Base-by-base conservation (phyloP, 768 basidiomycete genomes). In the Naganishia onofrii region DNA sequence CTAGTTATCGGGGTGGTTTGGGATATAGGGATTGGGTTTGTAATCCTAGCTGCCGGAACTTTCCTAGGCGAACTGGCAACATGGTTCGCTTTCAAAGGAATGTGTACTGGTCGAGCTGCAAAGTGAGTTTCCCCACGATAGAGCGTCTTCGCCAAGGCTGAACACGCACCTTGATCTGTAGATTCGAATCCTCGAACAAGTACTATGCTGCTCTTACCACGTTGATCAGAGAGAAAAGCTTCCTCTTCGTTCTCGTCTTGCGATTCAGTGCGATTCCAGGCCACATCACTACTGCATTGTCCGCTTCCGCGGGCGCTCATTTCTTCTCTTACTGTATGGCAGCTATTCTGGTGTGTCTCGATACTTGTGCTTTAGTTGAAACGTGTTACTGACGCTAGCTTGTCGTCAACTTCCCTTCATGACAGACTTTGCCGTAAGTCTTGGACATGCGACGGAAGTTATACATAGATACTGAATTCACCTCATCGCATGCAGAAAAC, bases 221-320 rank as follows among this genome's bases (percentile, higher is more conserved):
- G 65, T 53, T 76, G 34, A 79, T 79, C 58, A 58, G 78, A 46
- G 76, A 78, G 65, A 79, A 79, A 75, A 78, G 76, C 31, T 79
- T 79, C 72, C 74, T 75, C 72, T 79, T 79, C 65, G 76, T 78
- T 28, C 68, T 79, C n/a, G 72, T 79, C 31, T 70, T 79, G 10
- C 74, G 78, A 46, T 79, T 79, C 71, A 75, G 74, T 31, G 78
- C 78, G 17, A 76, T 79, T 21, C 78, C 78, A 10, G 78, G 78
- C 9, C 78, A 79, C 65, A 76, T 79, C 54, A 74, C 74, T 34
- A 79, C 78, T 7, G 78, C 78, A n/a, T 74, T 79, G 6, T 78
- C 77, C 7, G 75, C 75, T 68, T 76, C 75, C 5, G 78, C 78
- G 1, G 77, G 77, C n/a, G 78, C 78, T 9, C 76, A 77, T 42